These are phyloP conservation scores for Artemisia argyi DNA, from an alignment of 129 eudicot species.

Conservation along the genomic window DNA sequence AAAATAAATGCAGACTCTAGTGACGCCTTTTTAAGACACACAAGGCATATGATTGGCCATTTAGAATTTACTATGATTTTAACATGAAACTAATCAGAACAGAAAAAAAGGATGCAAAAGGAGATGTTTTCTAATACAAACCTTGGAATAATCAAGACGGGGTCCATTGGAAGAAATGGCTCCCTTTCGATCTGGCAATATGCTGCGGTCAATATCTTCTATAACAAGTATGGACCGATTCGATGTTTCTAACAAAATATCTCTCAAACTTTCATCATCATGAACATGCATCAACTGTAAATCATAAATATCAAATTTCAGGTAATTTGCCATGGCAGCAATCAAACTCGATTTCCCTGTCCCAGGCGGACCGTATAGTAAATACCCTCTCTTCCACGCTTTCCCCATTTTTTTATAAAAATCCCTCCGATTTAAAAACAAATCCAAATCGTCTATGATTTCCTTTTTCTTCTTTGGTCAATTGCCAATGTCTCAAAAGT, in stretches of 20 bases:
- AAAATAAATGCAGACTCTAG: no score
- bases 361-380: no score
- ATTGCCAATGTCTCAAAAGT: constrained; percentile 70
- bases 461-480: constrained; percentile 50
- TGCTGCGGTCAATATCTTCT: constrained; percentile 71
- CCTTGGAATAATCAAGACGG: constrained; percentile 37
- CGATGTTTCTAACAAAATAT: constrained; percentile 48
- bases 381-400: no score
- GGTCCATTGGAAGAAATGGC: no score
- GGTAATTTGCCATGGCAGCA: constrained; percentile 66
- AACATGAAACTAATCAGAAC: no score
- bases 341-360: constrained; percentile 57
- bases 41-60: no score
- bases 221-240: constrained; percentile 69
- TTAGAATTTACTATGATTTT: no score
- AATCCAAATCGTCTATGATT: constrained; percentile 53
- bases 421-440: constrained; percentile 35
- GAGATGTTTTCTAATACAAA: constrained; percentile 6
- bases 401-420: no score
- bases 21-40: no score
- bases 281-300: constrained; percentile 51
- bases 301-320: constrained; percentile 64
- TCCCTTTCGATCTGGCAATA: constrained; percentile 33
- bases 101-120: no score
- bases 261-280: constrained; percentile 50